Evolutionary conservation across 148 eudicot species (phyloP).

Genomic region (Limonium bicolor): DNA sequence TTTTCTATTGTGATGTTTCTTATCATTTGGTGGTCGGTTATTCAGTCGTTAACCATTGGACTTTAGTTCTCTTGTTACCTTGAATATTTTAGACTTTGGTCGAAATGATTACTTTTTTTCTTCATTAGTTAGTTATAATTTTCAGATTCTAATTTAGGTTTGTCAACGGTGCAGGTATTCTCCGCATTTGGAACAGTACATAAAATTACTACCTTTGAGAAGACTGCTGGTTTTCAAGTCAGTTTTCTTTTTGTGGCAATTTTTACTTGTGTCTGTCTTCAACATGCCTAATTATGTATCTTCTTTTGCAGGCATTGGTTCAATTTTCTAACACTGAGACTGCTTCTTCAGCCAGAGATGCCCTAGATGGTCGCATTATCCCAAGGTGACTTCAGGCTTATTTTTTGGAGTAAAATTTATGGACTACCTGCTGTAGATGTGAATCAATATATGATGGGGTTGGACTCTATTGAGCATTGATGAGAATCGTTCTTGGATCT

Average conservation of each 20-base stretch:
- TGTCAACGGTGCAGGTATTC: conserved; percentile 50
- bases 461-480: conserved; percentile 16
- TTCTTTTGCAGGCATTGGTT: conserved; percentile 59
- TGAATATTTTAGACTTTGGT: too few species aligned
- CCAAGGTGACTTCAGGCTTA: conserved; percentile 71
- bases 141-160: neutral
- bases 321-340: conserved; percentile 91
- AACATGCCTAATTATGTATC: neutral
- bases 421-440: conserved; percentile 30
- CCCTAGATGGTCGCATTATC: conserved; percentile 96
- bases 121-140: neutral
- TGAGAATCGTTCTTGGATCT: conserved; percentile 8
- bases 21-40: too few species aligned
- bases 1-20: too few species aligned
- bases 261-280: conserved; percentile 3
- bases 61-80: too few species aligned
- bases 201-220: conserved; percentile 95
- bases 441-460: conserved; percentile 18
- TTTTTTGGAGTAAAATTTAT: conserved; percentile 18
- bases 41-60: too few species aligned
- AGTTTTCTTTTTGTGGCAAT: neutral
- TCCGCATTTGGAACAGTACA: conserved; percentile 96
- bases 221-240: conserved; percentile 99
- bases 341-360: conserved; percentile 79
- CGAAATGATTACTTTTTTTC: neutral